These are phyloP conservation scores for Serendipita vermifera DNA, from an alignment of 768 basidiomycete genomes.

Conservation along the genomic window DNA sequence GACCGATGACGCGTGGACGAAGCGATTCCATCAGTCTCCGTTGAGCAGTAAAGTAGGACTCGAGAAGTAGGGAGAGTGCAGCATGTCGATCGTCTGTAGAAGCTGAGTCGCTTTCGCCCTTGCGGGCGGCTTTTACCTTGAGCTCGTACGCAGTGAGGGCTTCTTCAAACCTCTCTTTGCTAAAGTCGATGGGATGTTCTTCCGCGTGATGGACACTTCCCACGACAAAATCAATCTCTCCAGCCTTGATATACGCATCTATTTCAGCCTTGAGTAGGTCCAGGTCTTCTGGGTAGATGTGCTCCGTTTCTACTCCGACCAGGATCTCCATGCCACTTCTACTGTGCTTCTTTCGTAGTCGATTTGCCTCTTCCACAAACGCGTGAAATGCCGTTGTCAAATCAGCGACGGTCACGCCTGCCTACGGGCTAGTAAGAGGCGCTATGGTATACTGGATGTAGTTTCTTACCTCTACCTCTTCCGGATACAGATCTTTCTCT, in stretches of 20 bases:
- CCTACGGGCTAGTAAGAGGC: constrained; percentile 30
- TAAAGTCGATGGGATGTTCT: constrained; percentile 84
- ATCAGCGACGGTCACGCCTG: constrained; percentile 35
- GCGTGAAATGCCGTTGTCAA: constrained; percentile 53
- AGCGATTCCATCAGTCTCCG: constrained; percentile 53
- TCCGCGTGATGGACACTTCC: constrained; percentile 90
- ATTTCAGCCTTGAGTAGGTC: constrained; percentile 44
- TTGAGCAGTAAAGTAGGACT: constrained; percentile 77
- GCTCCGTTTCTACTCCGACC: constrained; percentile 88
- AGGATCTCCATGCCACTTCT: constrained; percentile 46
- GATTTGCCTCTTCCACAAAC: constrained; percentile 70
- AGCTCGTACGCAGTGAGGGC: constrained; percentile 37
- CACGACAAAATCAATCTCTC: constrained; percentile 72
- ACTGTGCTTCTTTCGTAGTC: constrained; percentile 50
- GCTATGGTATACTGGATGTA: constrained; percentile 10
- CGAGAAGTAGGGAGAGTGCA: constrained; percentile 18
- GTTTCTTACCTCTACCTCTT: constrained; percentile 53
- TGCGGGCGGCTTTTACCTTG: constrained; percentile 11
- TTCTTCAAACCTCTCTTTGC: constrained; percentile 50
- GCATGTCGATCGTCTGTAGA: constrained; percentile 25
- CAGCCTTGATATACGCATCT: constrained; percentile 27
- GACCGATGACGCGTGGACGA: constrained; percentile 81
- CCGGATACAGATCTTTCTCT: constrained; percentile 73
- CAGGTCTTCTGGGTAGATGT: constrained; percentile 58
- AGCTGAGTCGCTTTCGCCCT: constrained; percentile 18